Evolutionary conservation across 768 basidiomycete genomes (phyloP).

Genomic region (Cantharellus cinnabarinus): DNA sequence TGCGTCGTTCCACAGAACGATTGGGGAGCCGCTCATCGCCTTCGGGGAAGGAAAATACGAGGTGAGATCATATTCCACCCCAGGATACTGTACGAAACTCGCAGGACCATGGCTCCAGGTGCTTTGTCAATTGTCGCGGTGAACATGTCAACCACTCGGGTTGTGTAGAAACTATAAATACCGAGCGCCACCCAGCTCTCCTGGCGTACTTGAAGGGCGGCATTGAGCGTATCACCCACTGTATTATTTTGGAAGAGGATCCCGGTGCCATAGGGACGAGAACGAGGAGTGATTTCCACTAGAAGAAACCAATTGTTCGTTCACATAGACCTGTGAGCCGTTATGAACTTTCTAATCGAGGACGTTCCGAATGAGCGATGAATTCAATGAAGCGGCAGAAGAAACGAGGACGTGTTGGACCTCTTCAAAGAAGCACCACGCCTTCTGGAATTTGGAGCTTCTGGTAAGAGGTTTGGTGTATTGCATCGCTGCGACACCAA

Average conservation of each 20-base stretch:
- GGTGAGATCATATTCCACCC: no score
- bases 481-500: slow-evolving; percentile 41
- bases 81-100: slow-evolving; percentile 40
- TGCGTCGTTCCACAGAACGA: slow-evolving; percentile 29
- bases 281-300: no score
- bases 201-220: slow-evolving; percentile 26
- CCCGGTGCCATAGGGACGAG: no score
- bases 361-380: slow-evolving; percentile 35
- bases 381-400: slow-evolving; percentile 19
- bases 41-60: no score
- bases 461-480: slow-evolving; percentile 43
- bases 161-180: slow-evolving; percentile 36
- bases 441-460: slow-evolving; percentile 39
- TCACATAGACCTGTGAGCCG: slow-evolving; percentile 26
- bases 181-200: slow-evolving; percentile 46
- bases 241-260: no score
- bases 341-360: slow-evolving; percentile 39
- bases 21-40: slow-evolving; percentile 11
- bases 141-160: slow-evolving; percentile 42
- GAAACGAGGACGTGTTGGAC: background rate
- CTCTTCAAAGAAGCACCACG: slow-evolving; percentile 50
- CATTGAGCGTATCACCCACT: slow-evolving; percentile 18
- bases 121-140: slow-evolving; percentile 34
- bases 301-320: slow-evolving; percentile 14
- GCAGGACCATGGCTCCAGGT: slow-evolving; percentile 14